phyloP scores from a whole-genome alignment of 306 rosid species.

The Begonia peltatifolia region DNA sequence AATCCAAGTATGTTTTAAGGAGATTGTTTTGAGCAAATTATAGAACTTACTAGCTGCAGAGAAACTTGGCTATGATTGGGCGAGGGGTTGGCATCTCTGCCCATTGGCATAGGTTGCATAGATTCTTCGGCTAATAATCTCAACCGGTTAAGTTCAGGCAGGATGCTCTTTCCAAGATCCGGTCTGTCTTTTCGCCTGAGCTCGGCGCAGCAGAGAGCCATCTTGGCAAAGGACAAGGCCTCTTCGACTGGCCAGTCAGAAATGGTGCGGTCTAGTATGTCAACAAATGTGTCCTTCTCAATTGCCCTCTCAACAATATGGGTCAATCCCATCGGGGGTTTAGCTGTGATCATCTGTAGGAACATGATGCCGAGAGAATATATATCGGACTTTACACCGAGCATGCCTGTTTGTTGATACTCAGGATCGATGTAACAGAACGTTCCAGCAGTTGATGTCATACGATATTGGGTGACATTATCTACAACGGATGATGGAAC shows the following conservation, averaged over 20 bases:
- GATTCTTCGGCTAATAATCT: constrained; percentile 42
- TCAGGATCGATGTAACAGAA: constrained; percentile 97
- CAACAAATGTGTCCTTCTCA: constrained; percentile 40
- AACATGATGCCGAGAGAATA: constrained; percentile 82
- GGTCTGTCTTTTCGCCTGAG: constrained; percentile 73
- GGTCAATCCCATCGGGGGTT: constrained; percentile 75
- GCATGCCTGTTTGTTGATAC: constrained; percentile 95
- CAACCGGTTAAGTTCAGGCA: constrained; percentile 61
- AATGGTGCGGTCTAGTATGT: constrained; percentile 54
- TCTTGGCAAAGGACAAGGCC: constrained; percentile 40
- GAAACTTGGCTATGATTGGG: constrained; percentile 37
- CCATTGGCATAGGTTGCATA: constrained; percentile 6
- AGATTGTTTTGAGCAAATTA: neutral
- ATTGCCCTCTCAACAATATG: constrained; percentile 53
- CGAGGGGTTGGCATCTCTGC: constrained; percentile 8
- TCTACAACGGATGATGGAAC: constrained; percentile 69
- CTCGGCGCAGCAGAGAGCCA: constrained; percentile 64
- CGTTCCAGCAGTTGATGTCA: constrained; percentile 91
- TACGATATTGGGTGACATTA: constrained; percentile 53
- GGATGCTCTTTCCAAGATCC: constrained; percentile 49
- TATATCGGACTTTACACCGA: constrained; percentile 79
- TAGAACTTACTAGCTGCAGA: constrained; percentile 36
- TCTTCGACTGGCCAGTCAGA: constrained; percentile 77
- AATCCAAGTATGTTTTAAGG: neutral
- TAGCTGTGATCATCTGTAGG: constrained; percentile 68